A percentile compares a stretch with the other conserved stretches of the same genome.
These are phyloP conservation scores for Gynochthodes officinalis DNA, from an alignment of 257 asterid species.

Conservation along the genomic window DNA sequence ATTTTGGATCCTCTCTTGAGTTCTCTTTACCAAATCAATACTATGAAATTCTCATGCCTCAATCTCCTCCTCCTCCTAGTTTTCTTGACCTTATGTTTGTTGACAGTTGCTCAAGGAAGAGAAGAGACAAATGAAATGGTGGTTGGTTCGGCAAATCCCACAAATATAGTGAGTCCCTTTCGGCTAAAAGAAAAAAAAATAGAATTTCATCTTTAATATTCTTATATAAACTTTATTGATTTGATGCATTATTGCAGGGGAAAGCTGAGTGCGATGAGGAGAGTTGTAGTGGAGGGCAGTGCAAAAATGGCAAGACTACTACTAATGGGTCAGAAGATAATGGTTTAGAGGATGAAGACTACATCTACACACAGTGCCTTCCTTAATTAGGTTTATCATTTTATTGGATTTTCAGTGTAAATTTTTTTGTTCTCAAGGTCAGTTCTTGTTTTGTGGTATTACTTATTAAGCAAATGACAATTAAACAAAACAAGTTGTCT, in stretches of 20 bases:
- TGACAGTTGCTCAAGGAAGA: not conserved
- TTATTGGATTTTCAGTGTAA: too few species aligned
- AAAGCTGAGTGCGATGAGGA: not conserved
- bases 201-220: too few species aligned
- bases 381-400: not conserved
- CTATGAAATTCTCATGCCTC: not conserved
- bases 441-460: too few species aligned
- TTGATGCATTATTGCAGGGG: not conserved
- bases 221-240: not conserved
- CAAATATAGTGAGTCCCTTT: not conserved
- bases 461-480: too few species aligned
- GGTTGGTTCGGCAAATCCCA: not conserved
- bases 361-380: slow-evolving; percentile 14
- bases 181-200: too few species aligned
- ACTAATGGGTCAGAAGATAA: not conserved
- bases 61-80: not conserved
- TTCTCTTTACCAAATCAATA: too few species aligned
- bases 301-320: not conserved
- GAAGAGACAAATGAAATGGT: not conserved
- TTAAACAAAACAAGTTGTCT: too few species aligned
- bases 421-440: too few species aligned
- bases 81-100: not conserved
- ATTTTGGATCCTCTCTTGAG: too few species aligned
- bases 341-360: slow-evolving; percentile 6
- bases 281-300: not conserved